phyloP scores from a whole-genome alignment of 257 asterid species.

The Nicotiana paniculata region DNA sequence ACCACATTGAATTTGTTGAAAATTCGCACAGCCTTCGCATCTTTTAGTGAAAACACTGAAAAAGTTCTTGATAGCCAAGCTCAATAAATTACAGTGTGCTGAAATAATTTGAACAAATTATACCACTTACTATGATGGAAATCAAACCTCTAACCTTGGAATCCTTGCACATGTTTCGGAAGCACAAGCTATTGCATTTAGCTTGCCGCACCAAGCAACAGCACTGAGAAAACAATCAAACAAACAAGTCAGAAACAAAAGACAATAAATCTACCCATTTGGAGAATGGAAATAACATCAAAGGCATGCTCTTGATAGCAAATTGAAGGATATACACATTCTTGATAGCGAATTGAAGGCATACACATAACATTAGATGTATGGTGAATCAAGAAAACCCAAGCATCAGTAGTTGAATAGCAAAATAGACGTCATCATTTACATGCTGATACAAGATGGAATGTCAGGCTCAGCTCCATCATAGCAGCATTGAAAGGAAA shows the following conservation, averaged over 20 bases:
- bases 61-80: background rate
- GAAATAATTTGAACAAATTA: background rate
- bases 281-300: background rate
- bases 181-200: conserved; percentile 94
- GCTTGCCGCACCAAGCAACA: conserved; percentile 98
- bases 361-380: background rate
- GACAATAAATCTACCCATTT: background rate
- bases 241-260: background rate
- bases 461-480: background rate
- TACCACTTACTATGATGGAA: background rate
- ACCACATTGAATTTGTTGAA: background rate
- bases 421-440: background rate
- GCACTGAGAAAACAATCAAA: conserved; percentile 47
- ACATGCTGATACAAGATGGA: background rate
- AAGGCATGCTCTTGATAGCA: background rate
- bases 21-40: background rate
- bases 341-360: background rate
- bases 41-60: background rate
- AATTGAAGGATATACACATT: background rate
- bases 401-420: background rate
- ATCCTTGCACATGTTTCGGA: conserved; percentile 98
- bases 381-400: background rate
- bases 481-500: background rate
- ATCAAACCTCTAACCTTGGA: conserved; percentile 58
- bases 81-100: background rate